phyloP scores from a whole-genome alignment of 2,329 filamentous ascomycete genomes.

The Epichloe baconii region DNA sequence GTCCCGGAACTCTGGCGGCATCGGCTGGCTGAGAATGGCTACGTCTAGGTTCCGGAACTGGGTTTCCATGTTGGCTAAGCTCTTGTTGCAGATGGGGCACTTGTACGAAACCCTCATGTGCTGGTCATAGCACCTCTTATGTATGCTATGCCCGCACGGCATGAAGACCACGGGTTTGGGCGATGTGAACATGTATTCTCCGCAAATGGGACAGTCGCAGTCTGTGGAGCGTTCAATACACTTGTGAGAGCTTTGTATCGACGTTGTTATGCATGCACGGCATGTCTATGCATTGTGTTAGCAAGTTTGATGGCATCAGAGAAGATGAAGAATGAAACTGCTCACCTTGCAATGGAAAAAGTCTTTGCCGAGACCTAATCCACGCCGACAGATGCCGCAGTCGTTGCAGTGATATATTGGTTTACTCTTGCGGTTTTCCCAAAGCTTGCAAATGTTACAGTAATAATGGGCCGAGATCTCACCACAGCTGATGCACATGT shows the following conservation, averaged over 20 bases:
- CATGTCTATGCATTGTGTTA: conserved; percentile 47
- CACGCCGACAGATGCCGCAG: conserved; percentile 88
- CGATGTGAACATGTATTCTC: conserved; percentile 92
- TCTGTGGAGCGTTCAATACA: conserved; percentile 92
- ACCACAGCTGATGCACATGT: conserved; percentile 66
- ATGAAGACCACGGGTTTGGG: conserved; percentile 83
- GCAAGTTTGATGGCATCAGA: neutral
- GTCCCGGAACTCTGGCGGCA: conserved; percentile 72
- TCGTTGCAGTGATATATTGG: conserved; percentile 93
- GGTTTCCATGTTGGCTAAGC: conserved; percentile 92
- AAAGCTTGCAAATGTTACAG: conserved; percentile 87
- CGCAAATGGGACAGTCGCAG: conserved; percentile 92
- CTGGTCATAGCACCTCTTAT: conserved; percentile 76
- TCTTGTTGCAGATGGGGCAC: conserved; percentile 93
- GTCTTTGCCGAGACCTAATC: conserved; percentile 85
- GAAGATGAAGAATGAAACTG: neutral
- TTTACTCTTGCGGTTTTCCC: conserved; percentile 86
- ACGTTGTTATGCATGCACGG: conserved; percentile 86
- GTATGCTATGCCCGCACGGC: conserved; percentile 91
- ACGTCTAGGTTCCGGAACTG: conserved; percentile 86
- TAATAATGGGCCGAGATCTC: conserved; percentile 77
- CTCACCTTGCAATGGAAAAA: conserved; percentile 94
- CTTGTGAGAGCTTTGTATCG: conserved; percentile 71
- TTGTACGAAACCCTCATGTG: conserved; percentile 87
- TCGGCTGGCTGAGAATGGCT: conserved; percentile 77